Conservation (phyloP, 306 rosid genomes). For the Gillenia trifoliata region DNA sequence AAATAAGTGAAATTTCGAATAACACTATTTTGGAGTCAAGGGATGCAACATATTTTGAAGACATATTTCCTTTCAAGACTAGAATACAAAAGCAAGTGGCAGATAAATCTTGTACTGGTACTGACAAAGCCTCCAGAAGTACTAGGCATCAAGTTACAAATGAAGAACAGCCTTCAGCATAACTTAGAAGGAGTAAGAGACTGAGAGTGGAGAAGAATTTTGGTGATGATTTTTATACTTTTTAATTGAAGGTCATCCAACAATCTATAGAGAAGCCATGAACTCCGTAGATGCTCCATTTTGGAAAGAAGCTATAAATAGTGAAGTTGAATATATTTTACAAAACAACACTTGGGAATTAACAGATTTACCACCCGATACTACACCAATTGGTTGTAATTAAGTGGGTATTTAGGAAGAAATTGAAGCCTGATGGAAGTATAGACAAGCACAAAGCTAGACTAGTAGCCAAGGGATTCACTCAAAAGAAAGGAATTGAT, state of each 20-base stretch:
- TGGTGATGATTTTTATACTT: no score
- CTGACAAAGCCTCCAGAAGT: neutral
- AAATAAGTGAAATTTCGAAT: neutral
- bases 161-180: neutral
- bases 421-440: neutral
- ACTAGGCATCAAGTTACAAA: neutral
- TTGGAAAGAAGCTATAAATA: slow-evolving; percentile 6
- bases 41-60: neutral
- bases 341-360: neutral
- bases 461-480: neutral
- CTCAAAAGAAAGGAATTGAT: neutral
- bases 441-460: neutral
- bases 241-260: no score
- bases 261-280: no score
- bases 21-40: neutral
- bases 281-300: neutral
- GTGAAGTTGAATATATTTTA: slow-evolving; percentile 1
- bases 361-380: neutral
- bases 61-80: neutral
- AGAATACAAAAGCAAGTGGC: neutral
- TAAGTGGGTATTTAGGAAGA: neutral
- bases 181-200: no score
- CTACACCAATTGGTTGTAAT: neutral
- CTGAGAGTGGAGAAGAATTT: no score
- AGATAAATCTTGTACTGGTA: neutral